Evolutionary conservation across 2,329 filamentous ascomycete genomes (phyloP).

Genomic region (Colletotrichum chrysophilum): DNA sequence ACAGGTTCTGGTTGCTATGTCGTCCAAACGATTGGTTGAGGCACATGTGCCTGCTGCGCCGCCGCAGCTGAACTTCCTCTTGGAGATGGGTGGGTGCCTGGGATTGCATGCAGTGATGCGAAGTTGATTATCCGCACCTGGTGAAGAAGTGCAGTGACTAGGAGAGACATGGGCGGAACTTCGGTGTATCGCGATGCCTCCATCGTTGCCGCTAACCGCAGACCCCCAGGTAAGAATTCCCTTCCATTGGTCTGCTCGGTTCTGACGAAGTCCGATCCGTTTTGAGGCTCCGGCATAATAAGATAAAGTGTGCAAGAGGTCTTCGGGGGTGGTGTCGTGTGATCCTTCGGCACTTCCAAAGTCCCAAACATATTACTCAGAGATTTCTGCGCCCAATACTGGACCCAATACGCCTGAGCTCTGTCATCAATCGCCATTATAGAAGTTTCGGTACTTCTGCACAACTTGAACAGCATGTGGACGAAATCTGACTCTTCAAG

Average conservation of each 20-base stretch:
- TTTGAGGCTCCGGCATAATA: not conserved
- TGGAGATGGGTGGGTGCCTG: not conserved
- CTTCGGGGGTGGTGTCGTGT: not conserved
- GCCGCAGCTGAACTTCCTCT: not conserved
- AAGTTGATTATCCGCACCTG: not conserved
- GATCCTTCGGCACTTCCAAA: not conserved
- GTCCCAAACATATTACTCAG: not conserved
- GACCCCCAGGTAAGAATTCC: not conserved
- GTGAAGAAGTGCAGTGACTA: not conserved
- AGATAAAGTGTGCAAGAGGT: not conserved
- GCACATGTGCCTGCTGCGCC: conserved; percentile 1
- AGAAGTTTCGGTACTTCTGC: not conserved
- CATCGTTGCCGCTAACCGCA: not conserved
- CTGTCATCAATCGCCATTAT: not conserved
- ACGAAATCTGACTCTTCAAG: not conserved
- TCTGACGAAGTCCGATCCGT: not conserved
- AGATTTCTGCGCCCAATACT: not conserved
- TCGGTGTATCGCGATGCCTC: not conserved
- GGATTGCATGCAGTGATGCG: not conserved
- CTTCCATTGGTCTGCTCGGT: not conserved
- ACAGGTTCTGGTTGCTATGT: not conserved
- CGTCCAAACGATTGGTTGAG: not conserved
- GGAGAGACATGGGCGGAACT: not conserved
- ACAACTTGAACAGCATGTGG: not conserved
- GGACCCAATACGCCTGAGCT: not conserved